Percentiles rank a stretch among this genome's conserved stretches.
Evolutionary conservation across 225 moss, liverwort and hornwort genomes (phyloP).

Genomic region (Sphagnum contortum): DNA sequence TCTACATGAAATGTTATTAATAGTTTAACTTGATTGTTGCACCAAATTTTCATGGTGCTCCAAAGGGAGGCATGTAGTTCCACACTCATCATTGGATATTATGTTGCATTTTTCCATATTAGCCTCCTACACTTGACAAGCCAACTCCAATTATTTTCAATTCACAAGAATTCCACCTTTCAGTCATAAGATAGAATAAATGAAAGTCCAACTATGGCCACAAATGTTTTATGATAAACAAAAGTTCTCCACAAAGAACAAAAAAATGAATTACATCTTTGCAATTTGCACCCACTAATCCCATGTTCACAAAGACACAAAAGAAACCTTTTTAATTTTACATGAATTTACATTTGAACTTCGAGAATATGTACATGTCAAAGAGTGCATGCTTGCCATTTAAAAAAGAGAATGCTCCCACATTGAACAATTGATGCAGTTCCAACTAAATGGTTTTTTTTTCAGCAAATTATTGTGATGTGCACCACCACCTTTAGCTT

Average conservation of each 20-base stretch:
- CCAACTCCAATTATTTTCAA: too few relatives aligned
- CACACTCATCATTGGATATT: slow-evolving; percentile 29
- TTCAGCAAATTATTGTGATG: too few relatives aligned
- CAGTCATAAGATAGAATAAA: not conserved
- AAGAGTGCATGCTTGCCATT: too few relatives aligned
- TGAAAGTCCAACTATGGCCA: not conserved
- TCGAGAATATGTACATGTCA: slow-evolving; percentile 8
- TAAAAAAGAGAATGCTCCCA: too few relatives aligned
- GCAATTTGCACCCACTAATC: too few relatives aligned
- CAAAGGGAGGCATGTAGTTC: slow-evolving; percentile 43
- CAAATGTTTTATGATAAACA: not conserved
- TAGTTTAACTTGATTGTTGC: slow-evolving; percentile 41
- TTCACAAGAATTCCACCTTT: not conserved
- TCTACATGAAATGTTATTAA: too few relatives aligned
- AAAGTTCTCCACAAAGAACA: not conserved
- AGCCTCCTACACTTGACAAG: slow-evolving; percentile 32
- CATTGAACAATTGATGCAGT: too few relatives aligned
- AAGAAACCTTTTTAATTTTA: not conserved
- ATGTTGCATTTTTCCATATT: slow-evolving; percentile 51
- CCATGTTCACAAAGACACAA: not conserved
- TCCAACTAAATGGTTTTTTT: too few relatives aligned
- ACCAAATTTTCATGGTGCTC: slow-evolving; percentile 79
- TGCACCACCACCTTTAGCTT: too few relatives aligned
- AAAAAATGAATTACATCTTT: not conserved
- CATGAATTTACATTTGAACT: not conserved